Evolutionary conservation across 208 protist species (phyloP).

Genomic region (Phytomonas francai): DNA sequence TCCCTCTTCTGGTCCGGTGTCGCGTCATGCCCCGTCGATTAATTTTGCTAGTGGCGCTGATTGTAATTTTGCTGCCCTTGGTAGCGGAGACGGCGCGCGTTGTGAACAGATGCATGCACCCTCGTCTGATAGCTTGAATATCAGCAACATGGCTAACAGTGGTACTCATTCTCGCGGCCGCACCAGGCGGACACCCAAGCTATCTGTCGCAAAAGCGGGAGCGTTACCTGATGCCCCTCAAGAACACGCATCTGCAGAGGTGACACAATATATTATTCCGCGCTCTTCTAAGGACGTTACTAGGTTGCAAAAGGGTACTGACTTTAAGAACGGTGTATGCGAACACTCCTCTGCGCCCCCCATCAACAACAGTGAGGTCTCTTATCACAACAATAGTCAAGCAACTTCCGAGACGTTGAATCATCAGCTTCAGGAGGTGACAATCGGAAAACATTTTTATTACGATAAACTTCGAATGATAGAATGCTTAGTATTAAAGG

Average conservation of each 20-base stretch:
- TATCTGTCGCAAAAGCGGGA: background rate
- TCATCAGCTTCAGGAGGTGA: background rate
- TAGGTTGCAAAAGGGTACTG: background rate
- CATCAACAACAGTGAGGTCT: background rate
- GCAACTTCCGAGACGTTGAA: background rate
- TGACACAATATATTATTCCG: background rate
- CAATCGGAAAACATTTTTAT: constrained; percentile 59
- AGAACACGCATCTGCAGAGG: background rate
- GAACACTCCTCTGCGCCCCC: background rate
- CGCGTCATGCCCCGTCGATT: background rate
- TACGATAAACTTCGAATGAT: constrained; percentile 79
- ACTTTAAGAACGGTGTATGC: background rate
- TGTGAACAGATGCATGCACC: background rate
- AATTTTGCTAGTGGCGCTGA: background rate
- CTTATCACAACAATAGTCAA: background rate
- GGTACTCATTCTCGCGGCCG: background rate
- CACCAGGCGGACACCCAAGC: background rate
- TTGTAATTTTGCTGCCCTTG: background rate
- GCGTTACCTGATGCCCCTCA: background rate
- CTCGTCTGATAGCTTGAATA: background rate
- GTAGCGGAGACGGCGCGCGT: background rate
- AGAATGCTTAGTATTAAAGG: constrained; percentile 36
- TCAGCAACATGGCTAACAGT: background rate
- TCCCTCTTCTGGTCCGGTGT: background rate
- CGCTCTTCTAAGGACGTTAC: background rate